These are phyloP conservation scores for Jatropha multifida DNA, from an alignment of 441 rosid species.

Conservation along the genomic window DNA sequence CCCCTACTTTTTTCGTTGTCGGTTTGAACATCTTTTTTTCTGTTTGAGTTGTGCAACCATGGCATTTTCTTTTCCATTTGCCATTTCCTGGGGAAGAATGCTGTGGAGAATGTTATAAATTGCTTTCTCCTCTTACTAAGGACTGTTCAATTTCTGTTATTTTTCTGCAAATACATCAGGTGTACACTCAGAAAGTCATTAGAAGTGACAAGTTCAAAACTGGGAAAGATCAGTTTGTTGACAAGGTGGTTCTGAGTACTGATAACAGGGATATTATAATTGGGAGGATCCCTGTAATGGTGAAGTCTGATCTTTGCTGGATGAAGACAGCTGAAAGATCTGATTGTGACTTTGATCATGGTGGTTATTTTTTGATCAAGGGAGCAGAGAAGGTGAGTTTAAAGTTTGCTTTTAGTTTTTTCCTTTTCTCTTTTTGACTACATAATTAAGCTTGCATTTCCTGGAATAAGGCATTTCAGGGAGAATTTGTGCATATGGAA, in stretches of 20 bases:
- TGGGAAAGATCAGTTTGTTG: constrained; percentile 54
- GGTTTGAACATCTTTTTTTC: not conserved
- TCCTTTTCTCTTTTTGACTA: not conserved
- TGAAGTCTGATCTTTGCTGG: constrained; percentile 83
- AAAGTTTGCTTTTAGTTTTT: not conserved
- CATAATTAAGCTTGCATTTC: not conserved
- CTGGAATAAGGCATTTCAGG: not conserved
- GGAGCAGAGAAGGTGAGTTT: constrained; percentile 86
- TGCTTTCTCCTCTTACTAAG: not conserved
- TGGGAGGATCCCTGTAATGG: constrained; percentile 96
- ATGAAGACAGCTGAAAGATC: constrained; percentile 52
- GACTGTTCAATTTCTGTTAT: not conserved
- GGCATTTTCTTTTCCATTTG: not conserved
- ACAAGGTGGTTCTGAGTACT: constrained; percentile 35
- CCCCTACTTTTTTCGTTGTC: not conserved
- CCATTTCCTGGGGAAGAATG: not conserved
- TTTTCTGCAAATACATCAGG: constrained; percentile 39
- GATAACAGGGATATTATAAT: constrained; percentile 51
- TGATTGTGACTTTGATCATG: constrained; percentile 90
- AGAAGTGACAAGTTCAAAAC: constrained; percentile 84
- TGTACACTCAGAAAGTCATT: constrained; percentile 43
- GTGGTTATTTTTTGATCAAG: constrained; percentile 85
- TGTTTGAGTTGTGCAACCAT: not conserved
- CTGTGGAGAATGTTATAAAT: not conserved
- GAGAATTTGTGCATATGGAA: not conserved